Evolutionary conservation across 2,329 filamentous ascomycete genomes (phyloP).

Genomic region (Pseudocercospora cruenta): DNA sequence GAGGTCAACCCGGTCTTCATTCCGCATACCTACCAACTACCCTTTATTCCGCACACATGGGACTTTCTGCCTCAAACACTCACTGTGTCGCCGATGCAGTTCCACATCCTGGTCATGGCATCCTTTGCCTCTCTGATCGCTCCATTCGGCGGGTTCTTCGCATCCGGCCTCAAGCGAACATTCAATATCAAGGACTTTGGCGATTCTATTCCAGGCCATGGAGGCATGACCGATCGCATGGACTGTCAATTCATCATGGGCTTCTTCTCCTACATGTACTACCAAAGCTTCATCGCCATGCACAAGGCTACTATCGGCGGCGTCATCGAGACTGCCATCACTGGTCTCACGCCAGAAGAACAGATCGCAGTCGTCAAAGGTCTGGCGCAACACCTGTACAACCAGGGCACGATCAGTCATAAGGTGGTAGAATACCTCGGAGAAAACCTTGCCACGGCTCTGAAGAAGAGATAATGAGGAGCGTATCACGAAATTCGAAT

Average conservation of each 20-base stretch:
- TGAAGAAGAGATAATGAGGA: slow-evolving; percentile 19
- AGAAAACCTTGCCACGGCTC: slow-evolving; percentile 31
- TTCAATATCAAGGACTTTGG: slow-evolving; percentile 99
- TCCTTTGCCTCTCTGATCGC: slow-evolving; percentile 96
- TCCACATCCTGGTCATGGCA: slow-evolving; percentile 86
- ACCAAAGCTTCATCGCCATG: slow-evolving; percentile 88
- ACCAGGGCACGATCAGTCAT: slow-evolving; percentile 61
- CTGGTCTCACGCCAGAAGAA: slow-evolving; percentile 81
- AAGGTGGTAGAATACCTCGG: slow-evolving; percentile 50
- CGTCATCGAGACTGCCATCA: slow-evolving; percentile 90
- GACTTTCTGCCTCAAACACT: slow-evolving; percentile 74
- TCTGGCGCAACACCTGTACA: slow-evolving; percentile 65
- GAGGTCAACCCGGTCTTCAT: slow-evolving; percentile 90
- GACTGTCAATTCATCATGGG: slow-evolving; percentile 99
- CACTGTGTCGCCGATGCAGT: slow-evolving; percentile 83
- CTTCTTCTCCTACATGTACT: slow-evolving; percentile 98
- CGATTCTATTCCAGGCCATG: slow-evolving; percentile 95
- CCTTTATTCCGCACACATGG: slow-evolving; percentile 59
- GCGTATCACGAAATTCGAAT: neutral
- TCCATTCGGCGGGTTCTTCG: slow-evolving; percentile 97
- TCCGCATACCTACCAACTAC: slow-evolving; percentile 72
- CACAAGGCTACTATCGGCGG: slow-evolving; percentile 83
- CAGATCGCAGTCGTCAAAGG: slow-evolving; percentile 77
- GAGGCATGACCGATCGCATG: slow-evolving; percentile 98
- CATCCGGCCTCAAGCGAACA: slow-evolving; percentile 93